A percentile compares a stretch with the other conserved stretches of the same genome.
Conservation (phyloP, 179 eudicot genomes). For the Nepenthes alata region DNA sequence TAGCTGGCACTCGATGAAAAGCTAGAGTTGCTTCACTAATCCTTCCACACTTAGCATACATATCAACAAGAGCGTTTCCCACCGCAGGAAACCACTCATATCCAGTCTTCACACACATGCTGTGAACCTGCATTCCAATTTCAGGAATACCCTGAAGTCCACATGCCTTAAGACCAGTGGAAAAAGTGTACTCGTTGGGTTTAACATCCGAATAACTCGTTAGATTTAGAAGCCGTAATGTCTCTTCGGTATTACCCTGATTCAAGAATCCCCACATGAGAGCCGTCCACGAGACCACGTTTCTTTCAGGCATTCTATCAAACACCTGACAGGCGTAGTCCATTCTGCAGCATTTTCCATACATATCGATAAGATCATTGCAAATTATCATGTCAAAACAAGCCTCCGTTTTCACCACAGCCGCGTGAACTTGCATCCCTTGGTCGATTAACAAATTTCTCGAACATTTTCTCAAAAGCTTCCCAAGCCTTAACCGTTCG, state of each 20-base stretch:
- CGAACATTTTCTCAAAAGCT: conserved; percentile 39
- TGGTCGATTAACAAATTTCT: conserved; percentile 21
- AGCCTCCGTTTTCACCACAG: conserved; percentile 32
- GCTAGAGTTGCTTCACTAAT: conserved; percentile 31
- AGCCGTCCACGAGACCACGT: conserved; percentile 61
- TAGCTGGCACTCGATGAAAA: conserved; percentile 27
- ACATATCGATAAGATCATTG: conserved; percentile 51
- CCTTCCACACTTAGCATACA: conserved; percentile 67
- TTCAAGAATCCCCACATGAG: conserved; percentile 47
- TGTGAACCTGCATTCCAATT: conserved; percentile 68
- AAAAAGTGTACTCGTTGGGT: conserved; percentile 67
- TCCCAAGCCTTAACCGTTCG: conserved; percentile 36
- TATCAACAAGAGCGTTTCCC: conserved; percentile 62
- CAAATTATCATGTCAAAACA: conserved; percentile 36
- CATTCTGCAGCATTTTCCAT: conserved; percentile 34
- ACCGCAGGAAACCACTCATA: conserved; percentile 43
- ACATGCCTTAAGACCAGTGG: conserved; percentile 57
- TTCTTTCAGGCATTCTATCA: conserved; percentile 43
- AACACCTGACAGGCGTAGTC: conserved; percentile 40
- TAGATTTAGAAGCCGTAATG: conserved; percentile 27
- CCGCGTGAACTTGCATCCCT: conserved; percentile 47
- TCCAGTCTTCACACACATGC: conserved; percentile 42
- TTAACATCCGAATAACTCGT: conserved; percentile 42
- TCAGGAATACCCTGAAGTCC: conserved; percentile 30
- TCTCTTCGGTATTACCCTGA: conserved; percentile 25